These are phyloP conservation scores for Cicer judaicum DNA, from an alignment of 306 rosid species.

Conservation along the genomic window DNA sequence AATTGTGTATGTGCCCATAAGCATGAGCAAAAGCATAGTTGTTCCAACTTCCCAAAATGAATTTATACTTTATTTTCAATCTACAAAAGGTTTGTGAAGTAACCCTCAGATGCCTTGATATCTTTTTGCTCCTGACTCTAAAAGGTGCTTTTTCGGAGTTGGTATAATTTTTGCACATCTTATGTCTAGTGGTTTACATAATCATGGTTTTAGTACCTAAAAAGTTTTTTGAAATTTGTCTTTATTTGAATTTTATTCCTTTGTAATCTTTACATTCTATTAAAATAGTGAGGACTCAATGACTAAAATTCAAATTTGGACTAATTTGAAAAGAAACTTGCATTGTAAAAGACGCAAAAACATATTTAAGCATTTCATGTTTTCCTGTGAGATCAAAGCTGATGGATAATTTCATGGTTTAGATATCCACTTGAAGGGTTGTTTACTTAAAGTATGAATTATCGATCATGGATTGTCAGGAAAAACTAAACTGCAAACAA, in stretches of 20 bases:
- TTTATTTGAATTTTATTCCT: background rate
- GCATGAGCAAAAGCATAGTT: constrained; percentile 17
- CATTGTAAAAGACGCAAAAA: background rate
- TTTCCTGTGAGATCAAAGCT: constrained; percentile 28
- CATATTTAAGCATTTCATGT: constrained; percentile 2
- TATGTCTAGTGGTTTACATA: background rate
- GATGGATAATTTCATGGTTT: constrained; percentile 34
- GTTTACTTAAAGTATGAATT: constrained; percentile 16
- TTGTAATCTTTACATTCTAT: background rate
- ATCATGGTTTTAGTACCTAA: background rate
- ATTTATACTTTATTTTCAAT: background rate
- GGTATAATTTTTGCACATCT: constrained; percentile 9
- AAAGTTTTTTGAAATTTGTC: background rate
- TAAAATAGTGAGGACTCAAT: background rate
- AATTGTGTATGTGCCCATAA: background rate
- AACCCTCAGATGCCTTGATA: background rate
- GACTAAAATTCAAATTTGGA: background rate
- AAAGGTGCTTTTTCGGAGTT: background rate
- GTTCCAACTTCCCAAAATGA: constrained; percentile 16
- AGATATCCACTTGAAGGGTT: constrained; percentile 11
- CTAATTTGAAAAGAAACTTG: background rate
- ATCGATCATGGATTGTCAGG: background rate
- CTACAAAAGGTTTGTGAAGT: constrained; percentile 2
- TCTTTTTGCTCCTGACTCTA: constrained; percentile 26
- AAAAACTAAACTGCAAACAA: background rate